Percentiles rank a stretch among this genome's conserved stretches.
These are phyloP conservation scores for Yarrowia hollandica DNA, from an alignment of 805 yeast species.

Conservation along the genomic window DNA sequence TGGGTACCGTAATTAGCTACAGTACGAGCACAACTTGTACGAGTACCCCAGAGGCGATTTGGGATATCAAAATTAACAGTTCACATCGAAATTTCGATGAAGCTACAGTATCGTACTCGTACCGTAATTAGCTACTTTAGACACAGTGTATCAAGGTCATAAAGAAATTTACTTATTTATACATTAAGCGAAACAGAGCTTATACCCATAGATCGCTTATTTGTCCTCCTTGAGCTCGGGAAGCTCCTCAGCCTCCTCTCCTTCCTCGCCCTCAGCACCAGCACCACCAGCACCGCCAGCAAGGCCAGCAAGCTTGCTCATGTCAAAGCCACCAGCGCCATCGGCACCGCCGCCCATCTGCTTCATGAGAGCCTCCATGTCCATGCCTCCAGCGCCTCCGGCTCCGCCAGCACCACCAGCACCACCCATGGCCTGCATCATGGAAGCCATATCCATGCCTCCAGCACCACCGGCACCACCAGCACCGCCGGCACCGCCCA, in stretches of 20 bases:
- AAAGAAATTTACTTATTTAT: slow-evolving; percentile 1
- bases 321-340: slow-evolving; percentile 40
- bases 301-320: slow-evolving; percentile 35
- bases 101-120: no score
- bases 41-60: no score
- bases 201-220: slow-evolving; percentile 2
- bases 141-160: not conserved
- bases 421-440: slow-evolving; percentile 32
- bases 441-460: slow-evolving; percentile 31
- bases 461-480: slow-evolving; percentile 35
- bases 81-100: no score
- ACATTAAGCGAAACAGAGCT: slow-evolving; percentile 3
- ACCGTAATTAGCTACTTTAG: no score
- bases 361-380: slow-evolving; percentile 28
- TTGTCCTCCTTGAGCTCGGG: slow-evolving; percentile 29
- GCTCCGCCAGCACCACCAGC: slow-evolving; percentile 36
- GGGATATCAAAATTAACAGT: no score
- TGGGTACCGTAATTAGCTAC: no score
- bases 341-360: slow-evolving; percentile 35
- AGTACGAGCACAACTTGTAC: no score
- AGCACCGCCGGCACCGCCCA: slow-evolving; percentile 36
- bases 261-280: slow-evolving; percentile 11
- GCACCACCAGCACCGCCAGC: slow-evolving; percentile 31
- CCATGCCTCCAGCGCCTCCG: slow-evolving; percentile 34
- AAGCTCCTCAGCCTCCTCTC: slow-evolving; percentile 28